Evolutionary conservation across 2,329 filamentous ascomycete genomes (phyloP).

Genomic region (Stagonosporopsis rhizophila): DNA sequence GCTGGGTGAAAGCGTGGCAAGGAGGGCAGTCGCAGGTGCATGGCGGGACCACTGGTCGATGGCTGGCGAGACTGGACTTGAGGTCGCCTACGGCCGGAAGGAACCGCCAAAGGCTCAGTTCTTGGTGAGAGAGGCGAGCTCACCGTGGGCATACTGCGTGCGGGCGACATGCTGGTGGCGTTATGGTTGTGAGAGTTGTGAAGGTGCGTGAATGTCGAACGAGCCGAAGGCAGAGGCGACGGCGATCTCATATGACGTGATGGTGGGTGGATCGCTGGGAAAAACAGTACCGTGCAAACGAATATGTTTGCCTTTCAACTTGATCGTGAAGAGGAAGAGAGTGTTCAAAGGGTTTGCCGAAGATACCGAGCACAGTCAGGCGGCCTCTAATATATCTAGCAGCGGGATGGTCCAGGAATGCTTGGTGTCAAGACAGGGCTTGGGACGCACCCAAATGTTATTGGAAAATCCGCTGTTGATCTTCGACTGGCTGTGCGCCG

Average conservation of each 20-base stretch:
- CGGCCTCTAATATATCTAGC: slow-evolving; percentile 41
- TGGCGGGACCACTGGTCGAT: slow-evolving; percentile 43
- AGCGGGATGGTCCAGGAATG: slow-evolving; percentile 42
- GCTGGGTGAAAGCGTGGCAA: slow-evolving; percentile 62
- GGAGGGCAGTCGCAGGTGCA: slow-evolving; percentile 55
- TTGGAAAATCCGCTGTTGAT: slow-evolving; percentile 44
- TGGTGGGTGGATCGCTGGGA: slow-evolving; percentile 28
- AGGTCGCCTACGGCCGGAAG: slow-evolving; percentile 45
- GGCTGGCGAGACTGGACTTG: slow-evolving; percentile 44
- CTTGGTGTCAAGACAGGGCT: slow-evolving; percentile 31
- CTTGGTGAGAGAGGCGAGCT: slow-evolving; percentile 46
- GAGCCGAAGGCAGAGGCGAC: slow-evolving; percentile 30
- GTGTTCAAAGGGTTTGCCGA: slow-evolving; percentile 12
- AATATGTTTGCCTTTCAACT: slow-evolving; percentile 10
- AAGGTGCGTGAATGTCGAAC: slow-evolving; percentile 30
- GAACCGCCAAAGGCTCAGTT: slow-evolving; percentile 46
- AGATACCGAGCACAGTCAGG: slow-evolving; percentile 29
- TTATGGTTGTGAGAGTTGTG: slow-evolving; percentile 17
- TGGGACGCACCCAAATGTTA: slow-evolving; percentile 38
- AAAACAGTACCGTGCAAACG: slow-evolving; percentile 5
- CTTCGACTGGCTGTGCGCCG: slow-evolving; percentile 37
- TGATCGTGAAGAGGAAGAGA: slow-evolving; percentile 14
- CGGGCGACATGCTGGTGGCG: slow-evolving; percentile 35
- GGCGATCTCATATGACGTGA: slow-evolving; percentile 39
- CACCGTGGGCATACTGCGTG: slow-evolving; percentile 42